These are phyloP conservation scores for Neostapfia colusana DNA, from an alignment of 176 grass and related monocot genomes.

Conservation along the genomic window DNA sequence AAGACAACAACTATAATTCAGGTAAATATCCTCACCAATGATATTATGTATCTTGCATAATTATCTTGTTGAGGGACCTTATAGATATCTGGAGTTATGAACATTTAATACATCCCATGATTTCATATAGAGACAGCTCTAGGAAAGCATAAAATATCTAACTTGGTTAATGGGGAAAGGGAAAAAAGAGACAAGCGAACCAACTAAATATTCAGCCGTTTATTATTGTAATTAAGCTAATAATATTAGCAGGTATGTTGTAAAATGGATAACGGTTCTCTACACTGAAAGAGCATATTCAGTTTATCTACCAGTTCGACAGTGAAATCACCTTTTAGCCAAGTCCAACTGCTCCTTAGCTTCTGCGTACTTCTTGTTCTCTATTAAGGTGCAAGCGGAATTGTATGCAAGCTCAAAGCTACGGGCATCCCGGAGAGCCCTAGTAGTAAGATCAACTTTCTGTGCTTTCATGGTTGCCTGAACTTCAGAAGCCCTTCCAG, in stretches of 20 bases:
- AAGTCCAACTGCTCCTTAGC: slow-evolving; percentile 78
- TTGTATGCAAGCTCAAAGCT: slow-evolving; percentile 96
- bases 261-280: not conserved
- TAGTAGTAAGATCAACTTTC: slow-evolving; percentile 65
- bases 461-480: slow-evolving; percentile 64
- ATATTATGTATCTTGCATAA: not conserved
- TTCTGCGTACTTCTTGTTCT: slow-evolving; percentile 82
- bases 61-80: slow-evolving; percentile 4
- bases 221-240: not conserved
- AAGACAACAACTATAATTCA: slow-evolving; percentile 20
- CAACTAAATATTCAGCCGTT: not conserved
- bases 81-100: slow-evolving; percentile 6
- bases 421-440: slow-evolving; percentile 59
- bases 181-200: not conserved
- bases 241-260: not conserved
- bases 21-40: not conserved
- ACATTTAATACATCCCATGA: not conserved
- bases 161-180: not conserved
- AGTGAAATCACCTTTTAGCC: slow-evolving; percentile 67
- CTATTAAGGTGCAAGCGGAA: slow-evolving; percentile 86
- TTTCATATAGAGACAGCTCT: not conserved
- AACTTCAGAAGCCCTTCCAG: slow-evolving; percentile 80
- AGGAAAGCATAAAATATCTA: not conserved
- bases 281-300: not conserved
- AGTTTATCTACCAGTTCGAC: slow-evolving; percentile 12